Base-by-base conservation (phyloP, 495 filamentous ascomycete species). In the Astrothelium macrocarpum region DNA sequence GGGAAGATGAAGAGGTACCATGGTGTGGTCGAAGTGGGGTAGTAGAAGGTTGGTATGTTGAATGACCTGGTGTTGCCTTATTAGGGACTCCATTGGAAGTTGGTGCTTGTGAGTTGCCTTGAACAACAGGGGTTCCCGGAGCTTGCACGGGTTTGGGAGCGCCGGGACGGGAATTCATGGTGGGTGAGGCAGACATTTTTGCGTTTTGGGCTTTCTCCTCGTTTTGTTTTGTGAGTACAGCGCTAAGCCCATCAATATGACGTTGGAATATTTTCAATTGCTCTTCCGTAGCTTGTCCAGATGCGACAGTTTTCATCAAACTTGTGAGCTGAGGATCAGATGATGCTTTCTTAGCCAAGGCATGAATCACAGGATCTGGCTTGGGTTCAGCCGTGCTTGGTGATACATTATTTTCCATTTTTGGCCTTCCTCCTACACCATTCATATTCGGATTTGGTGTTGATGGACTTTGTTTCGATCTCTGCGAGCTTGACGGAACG, bases 281-380 rank as follows among this genome's bases (percentile, higher is more conserved):
- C 34, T 87, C 81, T 59, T 84, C 83, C 1, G 83, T 82, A 1
- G 95, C 95, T 63, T 90, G 85, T 25, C 91, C 94, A 28, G 88
- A 86, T 3, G 95, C 95, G 10, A 99, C 95, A 14, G 92, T 85
- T 69, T 90, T 88, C 95, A 99, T 99, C 12, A 99, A 80, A n/a
- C 86, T 85, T 68, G 96, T 92, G n/a, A 99, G 79, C 58, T 91
- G 83, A 1, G 88, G 86, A 71, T 99, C 89, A 20, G 87, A 85
- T 0, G 89, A 88, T 18, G 95, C 95, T 68, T 85, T 83, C 65
- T 90, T 90, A 1, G 95, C 95, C 46, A 99, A 77, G 73, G 91
- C 90, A 62, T 95, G 89, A 63, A 99, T 99, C 46, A 99, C 95
- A 2, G 95, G 95, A 72, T 99, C 95, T 2, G 89, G 84, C 45